phyloP scores from a whole-genome alignment of 1,284 basidiomycete genomes.

The Fistulinella cinereoalba region DNA sequence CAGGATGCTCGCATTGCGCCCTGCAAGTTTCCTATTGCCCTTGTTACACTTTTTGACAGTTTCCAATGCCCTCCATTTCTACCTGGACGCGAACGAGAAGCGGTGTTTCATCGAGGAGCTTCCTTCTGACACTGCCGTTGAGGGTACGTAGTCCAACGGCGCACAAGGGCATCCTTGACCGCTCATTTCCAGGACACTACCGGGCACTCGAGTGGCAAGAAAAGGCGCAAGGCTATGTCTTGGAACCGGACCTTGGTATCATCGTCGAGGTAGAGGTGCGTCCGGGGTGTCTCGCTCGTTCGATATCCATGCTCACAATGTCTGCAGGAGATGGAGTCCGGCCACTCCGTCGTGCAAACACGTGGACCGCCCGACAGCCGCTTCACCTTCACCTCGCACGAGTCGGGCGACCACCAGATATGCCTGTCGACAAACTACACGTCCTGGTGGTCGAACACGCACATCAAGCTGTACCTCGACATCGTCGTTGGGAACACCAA shows the following conservation, averaged over 20 bases:
- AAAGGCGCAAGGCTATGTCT: slow-evolving; percentile 61
- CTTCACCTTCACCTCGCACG: slow-evolving; percentile 97
- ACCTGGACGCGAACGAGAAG: slow-evolving; percentile 88
- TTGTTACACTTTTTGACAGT: slow-evolving; percentile 19
- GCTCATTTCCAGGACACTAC: slow-evolving; percentile 73
- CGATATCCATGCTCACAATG: slow-evolving; percentile 1
- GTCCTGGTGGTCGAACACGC: slow-evolving; percentile 81
- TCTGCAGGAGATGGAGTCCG: slow-evolving; percentile 71
- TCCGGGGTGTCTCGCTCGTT: slow-evolving; percentile 5
- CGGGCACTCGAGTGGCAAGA: slow-evolving; percentile 90
- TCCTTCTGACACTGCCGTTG: slow-evolving; percentile 94
- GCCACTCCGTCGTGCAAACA: slow-evolving; percentile 80
- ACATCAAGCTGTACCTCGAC: slow-evolving; percentile 94
- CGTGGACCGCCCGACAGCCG: slow-evolving; percentile 86
- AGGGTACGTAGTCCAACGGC: slow-evolving; percentile 56
- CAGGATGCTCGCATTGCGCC: slow-evolving; percentile 28
- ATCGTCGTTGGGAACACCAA: slow-evolving; percentile 88
- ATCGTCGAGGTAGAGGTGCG: slow-evolving; percentile 85
- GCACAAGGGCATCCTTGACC: slow-evolving; percentile 6
- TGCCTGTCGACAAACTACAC: slow-evolving; percentile 89
- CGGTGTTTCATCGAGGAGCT: slow-evolving; percentile 97
- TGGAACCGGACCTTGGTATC: slow-evolving; percentile 82
- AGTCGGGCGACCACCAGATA: slow-evolving; percentile 95
- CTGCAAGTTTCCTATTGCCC: slow-evolving; percentile 16
- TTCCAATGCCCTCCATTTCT: slow-evolving; percentile 69